Base-by-base conservation (phyloP, 2,329 filamentous ascomycete species). In the Plenodomus biglobosus region DNA sequence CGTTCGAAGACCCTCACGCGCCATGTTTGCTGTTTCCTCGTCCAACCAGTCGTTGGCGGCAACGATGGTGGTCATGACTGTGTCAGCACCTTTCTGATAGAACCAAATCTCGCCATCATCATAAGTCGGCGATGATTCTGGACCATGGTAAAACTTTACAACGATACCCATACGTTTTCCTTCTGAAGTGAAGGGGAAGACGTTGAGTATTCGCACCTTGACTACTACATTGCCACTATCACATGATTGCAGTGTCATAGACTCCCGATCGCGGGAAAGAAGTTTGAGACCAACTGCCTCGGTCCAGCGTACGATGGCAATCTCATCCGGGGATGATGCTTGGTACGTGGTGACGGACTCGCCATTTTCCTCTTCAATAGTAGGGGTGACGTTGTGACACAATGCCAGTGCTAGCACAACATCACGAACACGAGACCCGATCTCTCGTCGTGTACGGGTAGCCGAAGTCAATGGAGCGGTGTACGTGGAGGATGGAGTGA, bases 21-120 rank as follows among this genome's bases (percentile, higher is more conserved):
- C 95, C 95, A 99, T 99, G 70, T 99, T 99, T n/a, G 90, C 90
- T 0, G 94, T 97, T 72, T 99, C 94, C 71, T 99, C 94, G 59
- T 99, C 94, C 0, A 99, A 84, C 95, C 94, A 99, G 75, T 99
- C 94, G 66, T 97, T 99, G 16, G 92, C 85, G 7, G 88, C 90
- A 30, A 99, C 94, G 57, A 99, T 97, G 2, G 86, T 82, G n/a
- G 86, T 84, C 95, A 99, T 99, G 55, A 99, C 92, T 0, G 94
- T 97, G 69, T 99, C 95, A 2, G 94, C 95, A 52, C 94, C 94
- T 73, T 99, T 99, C 65, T 99, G 92, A 67, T 92, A 97, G 75
- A 99, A 99, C 88, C 92, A 96, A 22, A 97, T 92, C 66, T 97
- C 92, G 13, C 88, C 85, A 39, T 79, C 78, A 1, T 80, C 76